Evolutionary conservation across 495 filamentous ascomycete species (phyloP).

Genomic region (Aspergillus nidulans): DNA sequence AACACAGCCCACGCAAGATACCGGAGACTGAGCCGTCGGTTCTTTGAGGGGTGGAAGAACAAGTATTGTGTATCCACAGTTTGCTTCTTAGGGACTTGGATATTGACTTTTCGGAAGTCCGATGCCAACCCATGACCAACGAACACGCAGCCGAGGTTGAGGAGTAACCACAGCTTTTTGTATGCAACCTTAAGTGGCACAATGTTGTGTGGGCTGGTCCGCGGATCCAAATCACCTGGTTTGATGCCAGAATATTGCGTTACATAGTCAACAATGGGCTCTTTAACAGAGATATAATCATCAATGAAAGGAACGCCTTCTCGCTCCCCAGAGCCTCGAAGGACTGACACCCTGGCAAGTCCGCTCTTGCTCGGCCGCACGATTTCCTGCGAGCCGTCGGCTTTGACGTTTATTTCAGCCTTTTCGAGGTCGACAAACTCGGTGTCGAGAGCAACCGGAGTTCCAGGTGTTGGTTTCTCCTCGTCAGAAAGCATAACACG

Average conservation of each 20-base stretch:
- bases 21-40: constrained; percentile 77
- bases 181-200: constrained; percentile 88
- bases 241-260: constrained; percentile 90
- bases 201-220: constrained; percentile 68
- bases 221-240: constrained; percentile 73
- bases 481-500: constrained; percentile 55
- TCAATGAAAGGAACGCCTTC: constrained; percentile 90
- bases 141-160: constrained; percentile 91
- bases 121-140: constrained; percentile 88
- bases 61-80: constrained; percentile 89
- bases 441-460: constrained; percentile 83
- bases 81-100: constrained; percentile 86
- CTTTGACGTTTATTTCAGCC: constrained; percentile 88
- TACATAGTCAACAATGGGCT: constrained; percentile 92
- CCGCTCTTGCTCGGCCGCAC: constrained; percentile 80
- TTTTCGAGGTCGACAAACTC: constrained; percentile 91
- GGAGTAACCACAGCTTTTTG: constrained; percentile 94
- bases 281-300: constrained; percentile 88
- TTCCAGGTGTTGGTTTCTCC: constrained; percentile 65
- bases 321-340: constrained; percentile 68
- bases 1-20: constrained; percentile 87
- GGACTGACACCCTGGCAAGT: constrained; percentile 81
- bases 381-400: constrained; percentile 80
- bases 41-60: constrained; percentile 62
- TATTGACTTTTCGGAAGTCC: constrained; percentile 97